Evolutionary conservation across 371 early-diverging fungal species (phyloP), one percentile per base, ranked within the genome.

Genomic region (Choanephora cucurbitarum): DNA sequence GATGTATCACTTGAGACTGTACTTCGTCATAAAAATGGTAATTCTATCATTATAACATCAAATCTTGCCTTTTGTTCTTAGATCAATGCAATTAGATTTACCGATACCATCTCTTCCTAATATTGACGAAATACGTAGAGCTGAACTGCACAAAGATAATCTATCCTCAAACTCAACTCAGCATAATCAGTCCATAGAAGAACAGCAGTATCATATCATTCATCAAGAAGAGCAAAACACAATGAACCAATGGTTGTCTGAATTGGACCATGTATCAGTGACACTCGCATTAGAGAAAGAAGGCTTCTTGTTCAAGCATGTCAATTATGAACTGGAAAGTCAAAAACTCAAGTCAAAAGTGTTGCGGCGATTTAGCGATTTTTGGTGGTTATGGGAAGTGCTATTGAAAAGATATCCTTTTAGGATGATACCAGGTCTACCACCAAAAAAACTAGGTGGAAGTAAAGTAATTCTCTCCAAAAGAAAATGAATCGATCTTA

Each of bases 321-420:
- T 89, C 32, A 92, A 92, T 62, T 94, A 94, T 64, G 80, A 88
- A 46, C 70, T 93, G 6, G 82, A 81, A 45, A 87, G 88, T 17
- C 77, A 90, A 72, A 75, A 79, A 45, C 79, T 79, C 18, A 67
- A 72, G 17, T 69, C 82, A 4, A 79, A 72, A 40, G 93, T 92
- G 1, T 63, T 86, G 22, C 80, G 95, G 14, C 79, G 95, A 52
- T 94, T 91, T 64, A 91, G 89, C 57, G 95, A 94, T 66, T 93
- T 94, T 64, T 85, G 82, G 72, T 92, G 92, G 92, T 64, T 94
- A 41, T 77, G 83, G 57, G 90, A 90, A 44, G 73, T 86, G 15
- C 64, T 94, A 8, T 49, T 75, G 22, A 88, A 83, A 52, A 67
- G 87, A 49, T 94, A 93, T 52, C 92, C 91, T 1, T 91, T 75